Base-by-base conservation (phyloP, 176 grass and related monocot genomes). In the Rhynchospora tenuis region DNA sequence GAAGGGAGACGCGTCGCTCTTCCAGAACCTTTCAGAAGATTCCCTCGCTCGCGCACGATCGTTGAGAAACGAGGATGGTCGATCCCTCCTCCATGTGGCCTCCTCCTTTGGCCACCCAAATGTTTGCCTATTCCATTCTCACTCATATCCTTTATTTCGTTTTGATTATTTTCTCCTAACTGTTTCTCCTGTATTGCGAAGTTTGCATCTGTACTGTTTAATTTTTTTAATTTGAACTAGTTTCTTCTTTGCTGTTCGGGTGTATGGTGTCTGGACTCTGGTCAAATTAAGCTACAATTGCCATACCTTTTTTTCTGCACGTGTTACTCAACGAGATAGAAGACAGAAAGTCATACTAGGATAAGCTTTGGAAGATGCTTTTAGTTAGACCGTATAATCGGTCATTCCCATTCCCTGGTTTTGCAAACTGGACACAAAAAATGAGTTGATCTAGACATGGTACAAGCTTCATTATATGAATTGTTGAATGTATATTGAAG, bases 1-100 rank as follows among this genome's bases (percentile, higher is more conserved):
- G 70, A 87, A 87, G 19, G 96, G 96, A 2, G 89, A 88, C 26
- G 64, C 73, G 47, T 17, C 57, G 15, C 44, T 73, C 7, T 95
- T 95, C 81, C 70, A 89, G 64, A 87, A 86, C 80, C 93, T 95
- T 64, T 8, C 70, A 22, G 69, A 83, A 58, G 80, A 88, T 85
- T 81, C 73, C 27, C 92, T 97, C 51, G 81, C 10, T 44, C 60
- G 80, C 7, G 89, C 73, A 15, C 91, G 86, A 50, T 84, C 80
- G 17, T 83, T 92, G 26, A 91, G 86, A 67, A 89, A 98, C 73
- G 93, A 98, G 70, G 96, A 98, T 75, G 88, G 86, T 69, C 92
- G 96, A 20, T 95, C 93, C 50, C 91, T 98, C 27, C 80, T 98
- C 87, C 96, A 98, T 80, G 96, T 93, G n/a, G 93, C 96, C 45